Base-by-base conservation (phyloP, 2,329 filamentous ascomycete genomes). In the Fusarium papillatum region DNA sequence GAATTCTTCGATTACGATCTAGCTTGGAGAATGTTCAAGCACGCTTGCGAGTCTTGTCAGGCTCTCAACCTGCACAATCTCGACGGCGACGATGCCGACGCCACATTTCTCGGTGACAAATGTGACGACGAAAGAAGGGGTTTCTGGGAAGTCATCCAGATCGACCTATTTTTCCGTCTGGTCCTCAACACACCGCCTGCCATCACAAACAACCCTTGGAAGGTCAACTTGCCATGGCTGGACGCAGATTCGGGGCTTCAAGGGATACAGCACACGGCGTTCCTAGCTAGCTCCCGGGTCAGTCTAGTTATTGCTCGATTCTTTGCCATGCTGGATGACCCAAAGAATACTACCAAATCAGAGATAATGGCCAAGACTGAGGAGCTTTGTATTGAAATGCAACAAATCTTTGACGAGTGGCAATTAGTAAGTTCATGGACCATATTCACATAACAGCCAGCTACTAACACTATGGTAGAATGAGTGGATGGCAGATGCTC, bases 1-100 rank as follows among this genome's bases (percentile, higher is more conserved):
- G 80, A 81, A 13, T 81, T 72, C 36, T 82, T 83, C n/a, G 82
- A 83, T 39, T 80, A 83, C 19, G 81, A 82, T 11, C 69, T 83
- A 2, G 77, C 79, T 19, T 83, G 81, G 81, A 74, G 71, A 22
- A 81, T 82, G 72, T 80, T 82, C 65, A 80, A 79, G 14, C 73
- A 71, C 13, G 80, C 82, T 3, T 79, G 80, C 57, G 80, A 80
- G 57, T 83, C 81, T 34, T 82, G 81, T 2, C 80, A 81, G 43
- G 70, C 34, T 9, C 76, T 83, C 9, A 81, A 83, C 48, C 48
- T 83, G 1, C 82, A 83, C 36, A 82, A 78, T 16, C 74, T 83
- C 3, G 81, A 83, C 57, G 50, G 50, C 19, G 80, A 76, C 6
- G 75, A 76, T 11, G 76, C 77, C 13, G 69, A 67, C 29, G 50